Percentiles rank a stretch among this genome's conserved stretches.
Evolutionary conservation across 2,329 filamentous ascomycete species (phyloP).

Genomic region (Xylariaceae sp.): DNA sequence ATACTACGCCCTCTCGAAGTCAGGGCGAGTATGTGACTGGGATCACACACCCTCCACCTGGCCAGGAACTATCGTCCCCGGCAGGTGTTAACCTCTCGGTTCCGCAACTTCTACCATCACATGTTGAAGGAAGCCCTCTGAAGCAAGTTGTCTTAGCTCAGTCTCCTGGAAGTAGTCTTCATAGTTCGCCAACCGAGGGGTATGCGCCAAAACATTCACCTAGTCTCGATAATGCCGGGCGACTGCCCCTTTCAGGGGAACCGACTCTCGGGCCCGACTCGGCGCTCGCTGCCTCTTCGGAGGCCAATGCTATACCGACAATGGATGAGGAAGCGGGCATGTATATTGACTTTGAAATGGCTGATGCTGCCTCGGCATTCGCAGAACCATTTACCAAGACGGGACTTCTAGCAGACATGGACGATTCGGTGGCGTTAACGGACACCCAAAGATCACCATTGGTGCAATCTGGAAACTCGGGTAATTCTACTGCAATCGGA

Average conservation of each 20-base stretch:
- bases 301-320: neutral
- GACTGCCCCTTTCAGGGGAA: slow-evolving; percentile 1
- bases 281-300: neutral
- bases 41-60: slow-evolving; percentile 18
- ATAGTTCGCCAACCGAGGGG: slow-evolving; percentile 1
- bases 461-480: slow-evolving; percentile 15
- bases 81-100: slow-evolving; percentile 4
- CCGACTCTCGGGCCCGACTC: slow-evolving; percentile 18
- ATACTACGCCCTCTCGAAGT: slow-evolving; percentile 32
- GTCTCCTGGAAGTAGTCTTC: slow-evolving; percentile 5
- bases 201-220: neutral
- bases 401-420: neutral
- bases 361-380: slow-evolving; percentile 1
- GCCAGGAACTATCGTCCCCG: slow-evolving; percentile 3
- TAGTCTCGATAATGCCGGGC: neutral
- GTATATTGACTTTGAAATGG: slow-evolving; percentile 14
- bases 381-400: slow-evolving; percentile 1
- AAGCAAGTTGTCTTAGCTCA: slow-evolving; percentile 20
- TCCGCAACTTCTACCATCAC: slow-evolving; percentile 10
- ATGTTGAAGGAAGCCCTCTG: slow-evolving; percentile 21
- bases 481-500: neutral
- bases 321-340: neutral
- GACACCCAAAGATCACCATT: slow-evolving; percentile 6
- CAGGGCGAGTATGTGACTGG: slow-evolving; percentile 24
- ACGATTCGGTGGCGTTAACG: neutral